Conservation (phyloP, 306 rosid genomes). For the Quercus parvula region DNA sequence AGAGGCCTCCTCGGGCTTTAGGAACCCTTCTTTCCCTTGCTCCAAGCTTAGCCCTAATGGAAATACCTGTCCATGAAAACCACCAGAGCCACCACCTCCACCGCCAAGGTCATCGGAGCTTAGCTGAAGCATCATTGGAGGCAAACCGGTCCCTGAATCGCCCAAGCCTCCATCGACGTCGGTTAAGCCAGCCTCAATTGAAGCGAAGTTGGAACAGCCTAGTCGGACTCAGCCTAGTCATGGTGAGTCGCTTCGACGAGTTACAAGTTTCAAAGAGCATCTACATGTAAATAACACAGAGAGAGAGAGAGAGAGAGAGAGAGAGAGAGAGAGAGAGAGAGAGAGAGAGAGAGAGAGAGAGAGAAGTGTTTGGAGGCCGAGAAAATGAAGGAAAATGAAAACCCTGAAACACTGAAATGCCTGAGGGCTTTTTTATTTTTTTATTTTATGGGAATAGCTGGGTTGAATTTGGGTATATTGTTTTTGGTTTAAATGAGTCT, state of each 20-base stretch:
- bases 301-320: neutral
- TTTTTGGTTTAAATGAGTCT: too few relatives aligned
- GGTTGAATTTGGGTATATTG: too few relatives aligned
- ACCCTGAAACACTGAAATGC: too few relatives aligned
- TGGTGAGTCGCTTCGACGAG: constrained; percentile 26
- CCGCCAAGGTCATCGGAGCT: constrained; percentile 57
- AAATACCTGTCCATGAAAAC: constrained; percentile 63
- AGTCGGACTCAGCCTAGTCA: constrained; percentile 30
- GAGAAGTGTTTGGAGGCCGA: too few relatives aligned
- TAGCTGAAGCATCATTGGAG: constrained; percentile 84
- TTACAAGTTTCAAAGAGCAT: constrained; percentile 23
- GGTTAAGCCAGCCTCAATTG: constrained; percentile 53
- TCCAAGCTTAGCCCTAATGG: constrained; percentile 88
- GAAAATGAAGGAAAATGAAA: too few relatives aligned
- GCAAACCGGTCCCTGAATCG: constrained; percentile 27
- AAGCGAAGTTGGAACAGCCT: constrained; percentile 39
- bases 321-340: too few relatives aligned
- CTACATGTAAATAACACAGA: constrained; percentile 28
- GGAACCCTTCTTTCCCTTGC: constrained; percentile 67
- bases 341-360: too few relatives aligned
- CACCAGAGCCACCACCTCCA: constrained; percentile 28
- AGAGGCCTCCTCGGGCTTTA: constrained; percentile 85
- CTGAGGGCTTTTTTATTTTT: too few relatives aligned
- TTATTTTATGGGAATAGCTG: too few relatives aligned
- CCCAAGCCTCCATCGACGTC: constrained; percentile 43